A percentile compares a stretch with the other conserved stretches of the same genome.
Evolutionary conservation across 768 basidiomycete species (phyloP).

Genomic region (Lentinula boryana): DNA sequence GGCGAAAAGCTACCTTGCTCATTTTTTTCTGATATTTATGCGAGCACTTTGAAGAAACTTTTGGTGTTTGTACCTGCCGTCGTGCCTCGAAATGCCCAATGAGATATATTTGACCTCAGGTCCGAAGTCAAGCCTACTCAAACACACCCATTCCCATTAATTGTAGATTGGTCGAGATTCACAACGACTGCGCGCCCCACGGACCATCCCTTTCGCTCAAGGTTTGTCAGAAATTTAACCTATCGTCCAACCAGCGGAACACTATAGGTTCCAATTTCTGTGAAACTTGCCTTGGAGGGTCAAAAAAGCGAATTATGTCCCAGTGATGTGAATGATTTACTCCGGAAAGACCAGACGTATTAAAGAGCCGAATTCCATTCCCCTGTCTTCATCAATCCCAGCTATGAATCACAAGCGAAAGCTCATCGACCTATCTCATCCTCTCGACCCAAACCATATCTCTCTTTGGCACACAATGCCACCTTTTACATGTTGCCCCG

Average conservation of each 20-base stretch:
- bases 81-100: background rate
- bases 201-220: background rate
- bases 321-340: background rate
- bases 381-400: background rate
- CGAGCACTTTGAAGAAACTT: background rate
- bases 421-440: constrained; percentile 47
- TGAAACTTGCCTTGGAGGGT: background rate
- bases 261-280: constrained; percentile 18
- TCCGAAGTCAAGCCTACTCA: background rate
- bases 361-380: background rate
- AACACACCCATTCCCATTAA: constrained; percentile 18
- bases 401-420: background rate
- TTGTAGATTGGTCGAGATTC: background rate
- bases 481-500: constrained; percentile 30
- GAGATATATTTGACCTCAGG: background rate
- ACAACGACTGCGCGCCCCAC: background rate
- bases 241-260: constrained; percentile 16
- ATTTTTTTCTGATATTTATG: background rate
- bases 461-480: constrained; percentile 55
- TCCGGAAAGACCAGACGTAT: background rate
- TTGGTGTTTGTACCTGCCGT: background rate
- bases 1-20: background rate
- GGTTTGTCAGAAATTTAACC: background rate
- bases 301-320: background rate
- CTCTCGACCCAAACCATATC: constrained; percentile 30